Conservation (phyloP, 1,139 yeast genomes). For the Yamadazyma buinensis region DNA sequence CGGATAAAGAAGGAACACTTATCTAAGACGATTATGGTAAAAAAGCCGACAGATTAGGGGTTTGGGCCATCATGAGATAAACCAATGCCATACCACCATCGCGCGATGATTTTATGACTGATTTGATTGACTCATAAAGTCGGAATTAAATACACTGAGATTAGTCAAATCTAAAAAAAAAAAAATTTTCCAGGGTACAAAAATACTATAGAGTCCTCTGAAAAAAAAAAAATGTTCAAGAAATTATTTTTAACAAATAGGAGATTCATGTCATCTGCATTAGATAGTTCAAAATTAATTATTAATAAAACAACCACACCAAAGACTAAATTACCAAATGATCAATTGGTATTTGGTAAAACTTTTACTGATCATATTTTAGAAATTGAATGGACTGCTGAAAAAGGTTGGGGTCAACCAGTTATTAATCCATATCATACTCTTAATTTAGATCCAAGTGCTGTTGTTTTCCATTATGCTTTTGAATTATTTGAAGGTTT, state of each 20-base stretch:
- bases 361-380: constrained; percentile 89
- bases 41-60: no score
- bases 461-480: constrained; percentile 89
- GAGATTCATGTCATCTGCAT: constrained; percentile 16
- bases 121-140: no score
- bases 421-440: constrained; percentile 81
- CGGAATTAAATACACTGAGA: no score
- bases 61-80: no score
- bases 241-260: constrained; percentile 1
- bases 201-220: no score
- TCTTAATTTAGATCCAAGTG: constrained; percentile 75
- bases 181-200: no score
- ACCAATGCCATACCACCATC: no score
- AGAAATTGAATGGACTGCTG: constrained; percentile 76
- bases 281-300: constrained; percentile 67
- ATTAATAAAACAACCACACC: constrained; percentile 59
- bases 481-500: constrained; percentile 95
- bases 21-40: no score
- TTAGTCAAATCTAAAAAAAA: no score
- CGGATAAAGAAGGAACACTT: no score
- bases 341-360: constrained; percentile 79
- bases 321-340: constrained; percentile 65
- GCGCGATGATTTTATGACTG: no score
- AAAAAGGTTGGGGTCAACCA: constrained; percentile 83
- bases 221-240: constrained; percentile 5